These are phyloP conservation scores for Xylaria intraflava DNA, from an alignment of 495 filamentous ascomycete species.

Conservation along the genomic window DNA sequence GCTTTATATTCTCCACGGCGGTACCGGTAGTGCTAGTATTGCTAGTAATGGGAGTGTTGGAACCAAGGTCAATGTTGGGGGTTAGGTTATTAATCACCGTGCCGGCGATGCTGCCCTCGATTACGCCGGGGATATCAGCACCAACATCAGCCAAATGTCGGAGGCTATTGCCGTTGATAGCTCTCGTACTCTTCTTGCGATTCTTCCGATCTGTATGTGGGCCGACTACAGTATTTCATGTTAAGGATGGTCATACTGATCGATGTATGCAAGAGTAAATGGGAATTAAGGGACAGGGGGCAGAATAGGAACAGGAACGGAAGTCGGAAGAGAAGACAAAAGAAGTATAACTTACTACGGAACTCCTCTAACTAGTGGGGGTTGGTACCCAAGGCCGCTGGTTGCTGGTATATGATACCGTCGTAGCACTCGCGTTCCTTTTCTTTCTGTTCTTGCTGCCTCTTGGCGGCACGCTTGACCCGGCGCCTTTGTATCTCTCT, in stretches of 20 bases:
- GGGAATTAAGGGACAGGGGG: no score
- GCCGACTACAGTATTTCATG: conserved; percentile 41
- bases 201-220: conserved; percentile 50
- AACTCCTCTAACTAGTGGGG: conserved; percentile 83
- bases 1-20: not conserved
- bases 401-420: conserved; percentile 59
- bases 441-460: not conserved
- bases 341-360: conserved; percentile 13
- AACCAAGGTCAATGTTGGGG: not conserved
- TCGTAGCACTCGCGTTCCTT: conserved; percentile 43
- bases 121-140: conserved; percentile 31
- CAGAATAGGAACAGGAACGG: not conserved
- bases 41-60: not conserved
- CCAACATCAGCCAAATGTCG: conserved; percentile 46
- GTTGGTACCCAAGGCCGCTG: conserved; percentile 76
- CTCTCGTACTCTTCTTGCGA: conserved; percentile 52
- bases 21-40: not conserved
- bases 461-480: conserved; percentile 57
- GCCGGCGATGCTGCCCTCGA: conserved; percentile 22
- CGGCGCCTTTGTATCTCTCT: conserved; percentile 56
- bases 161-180: conserved; percentile 43
- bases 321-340: not conserved
- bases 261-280: no score
- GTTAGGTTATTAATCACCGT: not conserved
- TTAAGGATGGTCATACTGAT: not conserved